A percentile compares a stretch with the other conserved stretches of the same genome.
Conservation (phyloP, 306 rosid genomes). For the Vicia sativa region DNA sequence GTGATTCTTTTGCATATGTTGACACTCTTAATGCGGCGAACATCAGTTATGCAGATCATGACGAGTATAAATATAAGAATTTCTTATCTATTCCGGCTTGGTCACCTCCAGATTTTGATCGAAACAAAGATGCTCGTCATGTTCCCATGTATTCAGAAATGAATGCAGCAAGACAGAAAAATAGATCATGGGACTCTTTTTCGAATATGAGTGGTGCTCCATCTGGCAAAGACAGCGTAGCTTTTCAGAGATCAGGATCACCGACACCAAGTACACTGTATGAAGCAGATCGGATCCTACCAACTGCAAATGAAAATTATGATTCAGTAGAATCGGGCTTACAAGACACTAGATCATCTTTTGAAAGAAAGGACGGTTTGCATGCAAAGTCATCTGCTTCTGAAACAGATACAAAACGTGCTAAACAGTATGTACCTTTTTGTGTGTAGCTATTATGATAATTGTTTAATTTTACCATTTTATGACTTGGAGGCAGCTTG, state of each 20-base stretch:
- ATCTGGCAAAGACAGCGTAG: conserved; percentile 58
- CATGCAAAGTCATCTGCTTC: conserved; percentile 63
- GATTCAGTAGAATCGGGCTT: conserved; percentile 61
- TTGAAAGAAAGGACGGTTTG: conserved; percentile 72
- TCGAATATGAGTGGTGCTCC: conserved; percentile 55
- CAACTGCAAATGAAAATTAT: conserved; percentile 56
- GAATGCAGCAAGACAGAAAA: conserved; percentile 66
- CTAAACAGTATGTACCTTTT: conserved; percentile 81
- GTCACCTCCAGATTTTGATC: conserved; percentile 83
- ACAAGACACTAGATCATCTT: conserved; percentile 60
- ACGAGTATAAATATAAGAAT: conserved; percentile 64
- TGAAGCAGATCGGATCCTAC: conserved; percentile 68
- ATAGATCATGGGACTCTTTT: conserved; percentile 77
- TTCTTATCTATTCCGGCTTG: conserved; percentile 60
- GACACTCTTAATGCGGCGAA: conserved; percentile 60
- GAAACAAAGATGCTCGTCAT: conserved; percentile 71
- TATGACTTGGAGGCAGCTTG: conserved; percentile 24
- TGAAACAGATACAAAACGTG: conserved; percentile 91
- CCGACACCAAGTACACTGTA: conserved; percentile 50
- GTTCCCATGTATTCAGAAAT: conserved; percentile 60
- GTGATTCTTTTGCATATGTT: conserved; percentile 92
- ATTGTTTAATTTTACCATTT: conserved; percentile 20
- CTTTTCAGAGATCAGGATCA: conserved; percentile 66
- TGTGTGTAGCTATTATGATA: conserved; percentile 27
- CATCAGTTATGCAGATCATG: conserved; percentile 57